These are phyloP conservation scores for Sparassis latifolia DNA, from an alignment of 1,284 basidiomycete genomes.

Conservation along the genomic window DNA sequence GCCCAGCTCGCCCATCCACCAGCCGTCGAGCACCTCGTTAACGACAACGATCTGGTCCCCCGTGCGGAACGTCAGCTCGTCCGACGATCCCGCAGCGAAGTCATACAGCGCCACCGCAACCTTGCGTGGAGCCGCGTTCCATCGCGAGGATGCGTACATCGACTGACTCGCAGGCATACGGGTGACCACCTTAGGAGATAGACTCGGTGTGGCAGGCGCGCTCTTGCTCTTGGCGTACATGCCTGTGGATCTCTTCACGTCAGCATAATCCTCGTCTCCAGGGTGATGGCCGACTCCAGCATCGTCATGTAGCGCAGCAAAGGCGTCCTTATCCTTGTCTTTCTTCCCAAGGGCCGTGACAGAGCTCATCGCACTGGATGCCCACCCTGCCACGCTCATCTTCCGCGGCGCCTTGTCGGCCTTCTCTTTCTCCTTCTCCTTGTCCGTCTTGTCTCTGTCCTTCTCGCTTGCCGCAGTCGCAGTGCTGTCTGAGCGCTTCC, in stretches of 20 bases:
- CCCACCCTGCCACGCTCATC: constrained; percentile 58
- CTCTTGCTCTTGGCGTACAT: constrained; percentile 30
- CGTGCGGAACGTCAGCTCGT: constrained; percentile 67
- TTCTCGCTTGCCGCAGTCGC: constrained; percentile 29
- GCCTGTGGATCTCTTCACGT: constrained; percentile 13
- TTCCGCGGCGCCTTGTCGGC: constrained; percentile 21
- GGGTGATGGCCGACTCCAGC: constrained; percentile 31
- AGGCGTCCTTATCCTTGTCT: constrained; percentile 55
- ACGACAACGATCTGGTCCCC: constrained; percentile 72
- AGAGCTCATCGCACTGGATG: constrained; percentile 46
- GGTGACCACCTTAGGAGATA: constrained; percentile 32
- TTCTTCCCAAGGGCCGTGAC: constrained; percentile 56
- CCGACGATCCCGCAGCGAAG: constrained; percentile 57
- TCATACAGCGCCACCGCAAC: constrained; percentile 67
- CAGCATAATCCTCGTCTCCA: constrained; percentile 15
- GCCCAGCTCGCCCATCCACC: constrained; percentile 77
- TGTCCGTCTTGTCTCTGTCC: constrained; percentile 24
- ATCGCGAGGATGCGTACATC: constrained; percentile 26
- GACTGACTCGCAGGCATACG: constrained; percentile 39
- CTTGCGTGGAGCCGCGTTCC: constrained; percentile 36
- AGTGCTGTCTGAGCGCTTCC: constrained; percentile 54
- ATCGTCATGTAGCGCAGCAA: constrained; percentile 29
- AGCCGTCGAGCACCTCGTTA: constrained; percentile 73
- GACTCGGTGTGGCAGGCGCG: constrained; percentile 14
- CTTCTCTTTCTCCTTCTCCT: constrained; percentile 15